Evolutionary conservation across 495 filamentous ascomycete species (phyloP), one percentile per base, ranked within the genome.

Genomic region (Xylaria venustula): DNA sequence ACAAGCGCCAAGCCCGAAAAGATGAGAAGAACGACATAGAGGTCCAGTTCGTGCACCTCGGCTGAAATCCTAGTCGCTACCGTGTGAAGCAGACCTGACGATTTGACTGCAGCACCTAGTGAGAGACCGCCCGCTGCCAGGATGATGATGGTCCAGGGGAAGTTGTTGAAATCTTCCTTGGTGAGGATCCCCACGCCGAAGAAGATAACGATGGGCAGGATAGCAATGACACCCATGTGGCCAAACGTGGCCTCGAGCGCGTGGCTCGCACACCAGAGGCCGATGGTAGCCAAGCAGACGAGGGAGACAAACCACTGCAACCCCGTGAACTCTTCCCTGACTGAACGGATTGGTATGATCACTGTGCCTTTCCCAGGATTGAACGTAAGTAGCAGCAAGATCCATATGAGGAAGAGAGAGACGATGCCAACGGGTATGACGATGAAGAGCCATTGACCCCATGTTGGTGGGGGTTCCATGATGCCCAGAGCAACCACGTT

Each of bases 161-260:
- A 99, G 70, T 99, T 99, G 80, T 99, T 99, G 71, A 99, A 99
- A 72, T 99, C 94, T 76, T 98, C 94, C 73, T 99, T 99, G 26
- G 93, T 99, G 12, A 99, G 83, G 69, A 99, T 96, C 37, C 94
- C 94, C 11, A 92, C 91, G 55, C 94, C 94, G 69, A 98, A 99
- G 83, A 99, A 99, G 34, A 96, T 77, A 37, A 94, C 90, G 41
- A 99, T 86, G 7, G 94, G 94, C 61, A 99, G 90, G 71, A 99
- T 95, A 54, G 94, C 94, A 46, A 99, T 89, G 55, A 99, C 91
- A 48, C 94, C 94, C 94, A 99, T 99, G 70, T 99, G 92, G 30
- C 94, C 94, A 64, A 99, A 96, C 9, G 91, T 72, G 52, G 82
- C 75, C 69, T 97, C 90, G 11, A 99, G 83, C 67, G 93, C 88